Evolutionary conservation across 164 flowering plant species (phyloP).

Genomic region (Paratinospora sagittata): DNA sequence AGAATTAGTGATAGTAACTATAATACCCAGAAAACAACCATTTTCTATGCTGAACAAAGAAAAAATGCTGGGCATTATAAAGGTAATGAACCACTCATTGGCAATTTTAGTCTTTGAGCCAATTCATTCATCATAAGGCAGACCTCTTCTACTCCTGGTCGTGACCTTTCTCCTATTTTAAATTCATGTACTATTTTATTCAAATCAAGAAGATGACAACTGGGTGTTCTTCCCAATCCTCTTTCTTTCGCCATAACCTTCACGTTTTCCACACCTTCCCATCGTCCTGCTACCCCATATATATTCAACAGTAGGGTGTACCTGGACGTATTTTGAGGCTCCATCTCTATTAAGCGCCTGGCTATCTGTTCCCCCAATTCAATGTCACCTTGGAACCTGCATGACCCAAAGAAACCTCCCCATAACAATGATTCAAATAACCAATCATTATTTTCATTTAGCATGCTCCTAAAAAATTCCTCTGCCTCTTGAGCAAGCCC

Average conservation of each 20-base stretch:
- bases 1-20: background rate
- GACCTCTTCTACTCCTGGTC: constrained; percentile 21
- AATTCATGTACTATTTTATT: constrained; percentile 47
- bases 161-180: constrained; percentile 24
- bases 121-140: constrained; percentile 25
- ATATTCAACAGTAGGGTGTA: constrained; percentile 47
- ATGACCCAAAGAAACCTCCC: constrained; percentile 46
- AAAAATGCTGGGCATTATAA: background rate
- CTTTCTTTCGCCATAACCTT: constrained; percentile 37
- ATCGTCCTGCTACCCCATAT: constrained; percentile 53
- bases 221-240: constrained; percentile 29
- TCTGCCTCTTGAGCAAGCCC: constrained; percentile 52
- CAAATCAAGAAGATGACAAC: constrained; percentile 54
- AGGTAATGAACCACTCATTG: background rate
- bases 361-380: constrained; percentile 52
- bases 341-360: constrained; percentile 40
- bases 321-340: constrained; percentile 40
- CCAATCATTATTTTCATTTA: constrained; percentile 20
- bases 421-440: constrained; percentile 37
- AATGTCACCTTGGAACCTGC: constrained; percentile 46
- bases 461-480: constrained; percentile 38
- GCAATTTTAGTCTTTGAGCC: constrained; percentile 15
- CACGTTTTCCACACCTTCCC: constrained; percentile 58
- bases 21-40: background rate
- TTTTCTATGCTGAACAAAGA: background rate